phyloP scores from a whole-genome alignment of 78 protist species.

The Emiliania huxleyi region DNA sequence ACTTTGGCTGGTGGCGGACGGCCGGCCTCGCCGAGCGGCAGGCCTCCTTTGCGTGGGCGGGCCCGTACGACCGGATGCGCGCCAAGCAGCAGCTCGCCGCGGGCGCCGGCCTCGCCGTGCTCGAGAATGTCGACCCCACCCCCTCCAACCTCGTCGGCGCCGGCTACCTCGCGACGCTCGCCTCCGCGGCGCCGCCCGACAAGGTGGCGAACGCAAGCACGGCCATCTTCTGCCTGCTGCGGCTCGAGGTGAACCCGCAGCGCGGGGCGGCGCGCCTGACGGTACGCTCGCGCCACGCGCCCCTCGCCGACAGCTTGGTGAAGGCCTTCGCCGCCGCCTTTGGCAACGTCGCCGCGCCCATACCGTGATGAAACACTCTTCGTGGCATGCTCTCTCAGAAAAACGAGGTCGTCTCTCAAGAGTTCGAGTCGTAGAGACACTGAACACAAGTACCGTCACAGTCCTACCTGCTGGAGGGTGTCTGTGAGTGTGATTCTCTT shows the following conservation, averaged over 20 bases:
- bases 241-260: background rate
- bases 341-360: background rate
- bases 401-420: too few species aligned
- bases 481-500: too few species aligned
- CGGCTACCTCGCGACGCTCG: background rate
- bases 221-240: background rate
- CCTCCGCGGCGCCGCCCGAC: background rate
- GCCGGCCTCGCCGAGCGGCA: background rate
- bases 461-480: too few species aligned
- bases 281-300: background rate
- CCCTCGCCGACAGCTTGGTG: background rate
- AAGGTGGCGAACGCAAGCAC: background rate
- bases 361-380: too few species aligned
- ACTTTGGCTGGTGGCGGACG: background rate
- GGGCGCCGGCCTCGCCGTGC: background rate
- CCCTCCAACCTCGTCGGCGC: background rate
- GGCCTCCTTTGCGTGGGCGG: background rate
- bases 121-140: background rate
- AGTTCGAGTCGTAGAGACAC: too few species aligned
- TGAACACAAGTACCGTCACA: too few species aligned
- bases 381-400: too few species aligned
- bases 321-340: background rate
- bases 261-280: background rate
- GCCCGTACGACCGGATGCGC: background rate
- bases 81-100: background rate